Base-by-base conservation (phyloP, 1,284 basidiomycete species). In the Apiotrichum gracile region DNA sequence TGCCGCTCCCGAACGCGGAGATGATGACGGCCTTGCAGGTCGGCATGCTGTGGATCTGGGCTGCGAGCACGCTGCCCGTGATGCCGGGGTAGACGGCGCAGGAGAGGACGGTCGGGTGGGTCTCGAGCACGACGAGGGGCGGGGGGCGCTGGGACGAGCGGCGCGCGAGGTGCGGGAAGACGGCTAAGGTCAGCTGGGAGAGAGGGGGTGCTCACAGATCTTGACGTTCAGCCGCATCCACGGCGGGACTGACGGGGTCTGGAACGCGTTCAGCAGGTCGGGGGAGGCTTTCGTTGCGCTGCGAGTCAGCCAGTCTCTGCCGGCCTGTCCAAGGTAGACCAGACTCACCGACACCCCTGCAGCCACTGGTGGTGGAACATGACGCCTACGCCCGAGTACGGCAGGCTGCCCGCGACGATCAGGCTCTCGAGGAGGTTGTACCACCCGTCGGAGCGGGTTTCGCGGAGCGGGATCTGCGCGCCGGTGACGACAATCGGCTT, bases 401-500 rank as follows among this genome's bases (percentile, higher is more conserved):
- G 64, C 47, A 71, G 44, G 12, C 64, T 62, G 0, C 71, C 71
- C 0, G 70, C 67, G 8, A 72, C 70, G 34, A 70, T 61, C 43
- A 73, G 44, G 22, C 61, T 63, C 53, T 73, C 70, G 19, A 73
- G 60, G 16, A 73, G 58, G 46, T 73, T 73, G 22, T 65, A 65
- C 70, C 70, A 73, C 21, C 71, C 71, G 54, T 73, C 71, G 21
- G 63, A 66, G 17, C 71, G 53, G 4, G 70, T 65, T 51, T 68
- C 64, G 24, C 64, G 62, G 10, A 73, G 60, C 3, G 71, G 71
- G 24, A 73, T 70, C 57, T 73, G 70, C 7, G 71, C 71, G 16
- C 71, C 71, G 1, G 71, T 73, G 19, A 73, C 62, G 4, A 68
- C 58, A 35, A 73, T 70, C 13, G 71, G 71, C 62, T 73, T 73